Percentiles rank a stretch among this genome's conserved stretches.
phyloP scores from a whole-genome alignment of 129 eudicot species.

The Pseudognaphalium luteoalbum region DNA sequence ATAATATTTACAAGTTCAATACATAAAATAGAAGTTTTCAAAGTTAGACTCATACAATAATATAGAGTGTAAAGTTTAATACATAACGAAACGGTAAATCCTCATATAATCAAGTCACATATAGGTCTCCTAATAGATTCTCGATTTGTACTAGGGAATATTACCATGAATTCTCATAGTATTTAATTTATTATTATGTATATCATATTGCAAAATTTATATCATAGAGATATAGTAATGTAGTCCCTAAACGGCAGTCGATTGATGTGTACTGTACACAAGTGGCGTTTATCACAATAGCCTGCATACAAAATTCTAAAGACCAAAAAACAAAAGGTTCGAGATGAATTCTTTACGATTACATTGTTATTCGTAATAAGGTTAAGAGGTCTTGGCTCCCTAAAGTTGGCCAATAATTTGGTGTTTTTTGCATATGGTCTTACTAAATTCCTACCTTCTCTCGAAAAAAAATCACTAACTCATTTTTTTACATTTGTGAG shows the following conservation, averaged over 20 bases:
- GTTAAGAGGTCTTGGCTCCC: not conserved
- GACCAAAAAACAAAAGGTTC: constrained; percentile 5
- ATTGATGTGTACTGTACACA: not conserved
- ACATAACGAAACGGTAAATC: no score
- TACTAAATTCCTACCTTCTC: not conserved
- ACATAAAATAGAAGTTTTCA: no score
- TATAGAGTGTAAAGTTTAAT: no score
- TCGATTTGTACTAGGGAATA: constrained; percentile 22
- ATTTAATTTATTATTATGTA: not conserved
- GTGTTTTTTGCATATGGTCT: not conserved
- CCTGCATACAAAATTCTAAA: not conserved
- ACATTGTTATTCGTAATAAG: not conserved
- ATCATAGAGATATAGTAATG: not conserved
- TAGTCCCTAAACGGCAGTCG: not conserved
- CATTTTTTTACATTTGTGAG: no score
- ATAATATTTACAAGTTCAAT: no score
- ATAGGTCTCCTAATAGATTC: not conserved
- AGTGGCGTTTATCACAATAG: not conserved
- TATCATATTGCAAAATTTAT: no score
- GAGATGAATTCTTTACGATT: not conserved
- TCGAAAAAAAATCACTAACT: no score
- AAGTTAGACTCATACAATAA: no score
- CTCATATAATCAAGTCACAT: not conserved
- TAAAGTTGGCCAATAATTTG: constrained; percentile 28
- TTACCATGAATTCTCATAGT: not conserved